A percentile compares a stretch with the other conserved stretches of the same genome.
Evolutionary conservation across 768 basidiomycete genomes (phyloP).

Genomic region (Holtermanniella nyarrowii): DNA sequence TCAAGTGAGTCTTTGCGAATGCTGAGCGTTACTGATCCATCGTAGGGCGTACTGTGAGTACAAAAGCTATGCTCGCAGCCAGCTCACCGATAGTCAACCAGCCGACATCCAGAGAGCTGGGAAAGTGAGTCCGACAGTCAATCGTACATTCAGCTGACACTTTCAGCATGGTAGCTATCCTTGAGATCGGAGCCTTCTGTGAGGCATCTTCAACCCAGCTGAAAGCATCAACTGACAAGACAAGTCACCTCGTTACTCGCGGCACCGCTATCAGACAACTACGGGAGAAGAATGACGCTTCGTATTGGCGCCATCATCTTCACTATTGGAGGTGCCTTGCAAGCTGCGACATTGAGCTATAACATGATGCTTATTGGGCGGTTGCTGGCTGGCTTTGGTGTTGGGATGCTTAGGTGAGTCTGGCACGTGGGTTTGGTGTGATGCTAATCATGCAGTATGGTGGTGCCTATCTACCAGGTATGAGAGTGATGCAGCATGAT

Average conservation of each 20-base stretch:
- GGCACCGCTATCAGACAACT: conserved; percentile 72
- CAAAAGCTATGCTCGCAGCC: too few species aligned
- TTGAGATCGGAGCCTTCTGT: conserved; percentile 88
- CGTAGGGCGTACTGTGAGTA: conserved; percentile 54
- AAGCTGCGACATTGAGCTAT: conserved; percentile 68
- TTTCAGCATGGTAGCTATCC: conserved; percentile 69
- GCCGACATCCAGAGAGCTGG: conserved; percentile 62
- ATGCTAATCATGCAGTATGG: conserved; percentile 51
- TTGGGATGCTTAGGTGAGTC: conserved; percentile 74
- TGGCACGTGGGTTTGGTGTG: conserved; percentile 27
- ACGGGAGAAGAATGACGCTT: conserved; percentile 76
- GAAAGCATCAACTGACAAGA: background rate
- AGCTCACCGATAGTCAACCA: conserved; percentile 53
- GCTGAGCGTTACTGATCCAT: conserved; percentile 48
- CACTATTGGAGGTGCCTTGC: conserved; percentile 72
- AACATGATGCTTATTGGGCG: conserved; percentile 72
- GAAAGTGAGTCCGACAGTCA: conserved; percentile 45
- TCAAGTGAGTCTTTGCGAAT: conserved; percentile 24
- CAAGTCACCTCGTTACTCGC: conserved; percentile 74
- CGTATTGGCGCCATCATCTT: conserved; percentile 75
- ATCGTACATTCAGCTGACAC: background rate
- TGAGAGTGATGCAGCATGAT: background rate
- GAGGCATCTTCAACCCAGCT: conserved; percentile 27
- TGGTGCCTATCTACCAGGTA: conserved; percentile 37
- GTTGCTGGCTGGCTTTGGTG: conserved; percentile 75